These are phyloP conservation scores for Hanseniaspora clermontiae DNA, from an alignment of 805 yeast genomes.

Conservation along the genomic window DNA sequence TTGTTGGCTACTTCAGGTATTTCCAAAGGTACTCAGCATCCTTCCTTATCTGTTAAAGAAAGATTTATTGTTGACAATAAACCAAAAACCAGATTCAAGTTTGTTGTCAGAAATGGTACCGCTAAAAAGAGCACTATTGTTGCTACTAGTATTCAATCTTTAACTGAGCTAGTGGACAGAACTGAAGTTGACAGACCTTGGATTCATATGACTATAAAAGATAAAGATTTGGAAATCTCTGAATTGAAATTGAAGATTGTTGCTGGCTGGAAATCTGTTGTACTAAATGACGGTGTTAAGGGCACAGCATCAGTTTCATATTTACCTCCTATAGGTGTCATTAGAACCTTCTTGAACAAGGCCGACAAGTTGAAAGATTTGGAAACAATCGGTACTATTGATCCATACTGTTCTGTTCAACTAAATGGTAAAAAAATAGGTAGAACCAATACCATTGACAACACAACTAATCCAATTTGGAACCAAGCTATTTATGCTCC, in stretches of 20 bases:
- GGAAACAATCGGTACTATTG: slow-evolving; percentile 81
- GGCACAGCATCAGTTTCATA: slow-evolving; percentile 57
- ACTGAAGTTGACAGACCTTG: slow-evolving; percentile 65
- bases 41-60: slow-evolving; percentile 48
- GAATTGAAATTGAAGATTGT: slow-evolving; percentile 59
- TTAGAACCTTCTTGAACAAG: slow-evolving; percentile 55
- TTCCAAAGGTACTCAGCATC: slow-evolving; percentile 48
- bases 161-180: slow-evolving; percentile 60
- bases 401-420: slow-evolving; percentile 76
- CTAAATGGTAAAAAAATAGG: slow-evolving; percentile 65
- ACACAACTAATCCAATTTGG: slow-evolving; percentile 70
- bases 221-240: slow-evolving; percentile 33
- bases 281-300: slow-evolving; percentile 43
- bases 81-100: slow-evolving; percentile 53
- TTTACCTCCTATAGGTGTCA: slow-evolving; percentile 88
- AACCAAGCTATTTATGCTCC: slow-evolving; percentile 73
- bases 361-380: slow-evolving; percentile 71
- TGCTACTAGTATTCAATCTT: slow-evolving; percentile 46
- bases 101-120: slow-evolving; percentile 52
- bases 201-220: slow-evolving; percentile 42
- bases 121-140: slow-evolving; percentile 36
- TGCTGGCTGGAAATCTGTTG: slow-evolving; percentile 80
- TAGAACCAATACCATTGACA: slow-evolving; percentile 58
- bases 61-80: slow-evolving; percentile 66
- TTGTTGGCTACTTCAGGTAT: slow-evolving; percentile 42